Base-by-base conservation (phyloP, 2,329 filamentous ascomycete species). In the Fragosphaeria purpurea region DNA sequence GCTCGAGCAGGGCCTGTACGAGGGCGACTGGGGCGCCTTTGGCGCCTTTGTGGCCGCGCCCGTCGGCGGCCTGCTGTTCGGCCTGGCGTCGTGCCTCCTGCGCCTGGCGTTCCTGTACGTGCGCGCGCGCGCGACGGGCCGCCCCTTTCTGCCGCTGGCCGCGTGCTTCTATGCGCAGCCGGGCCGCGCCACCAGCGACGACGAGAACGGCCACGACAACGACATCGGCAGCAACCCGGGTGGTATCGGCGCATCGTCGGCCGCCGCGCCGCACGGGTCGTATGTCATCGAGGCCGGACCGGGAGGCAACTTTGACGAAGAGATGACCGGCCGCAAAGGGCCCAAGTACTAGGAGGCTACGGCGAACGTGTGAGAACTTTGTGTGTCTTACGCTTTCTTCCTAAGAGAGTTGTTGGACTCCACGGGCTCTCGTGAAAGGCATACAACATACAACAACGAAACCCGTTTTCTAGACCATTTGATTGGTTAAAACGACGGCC, bases 21-120 rank as follows among this genome's bases (percentile, higher is more conserved):
- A 73, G 1, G 74, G 82, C 45, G 86, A 91, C 64, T 93, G 88
- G 88, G 84, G 80, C 55, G 85, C 78, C 2, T 93, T 93, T 64
- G 87, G 86, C 59, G 86, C 86, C 5, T 93, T 91, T 60, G 82
- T 91, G 5, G 85, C 84, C 8, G 86, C 87, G 0, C 87, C 87
- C 0, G 67, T 90, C 2, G 87, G 87, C 1, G 85, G 85, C 30
- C 60, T 91, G 13, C 66, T 90, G 37, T 90, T 83, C 77, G 85
- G 80, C 1, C 74, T 82, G 41, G 76, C 71, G 2, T 85, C 83
- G 5, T 74, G 86, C 38, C 72, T 60, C 11, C 59, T 82, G 41
- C 75, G 87, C 33, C 64, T 90, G 41, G 63, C 67, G 0, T 75
- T 77, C 47, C 78, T 82, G 57, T 88, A 72, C 59, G 52, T 73